Evolutionary conservation across 495 filamentous ascomycete species (phyloP).

Genomic region (Penicillium subrubescens): DNA sequence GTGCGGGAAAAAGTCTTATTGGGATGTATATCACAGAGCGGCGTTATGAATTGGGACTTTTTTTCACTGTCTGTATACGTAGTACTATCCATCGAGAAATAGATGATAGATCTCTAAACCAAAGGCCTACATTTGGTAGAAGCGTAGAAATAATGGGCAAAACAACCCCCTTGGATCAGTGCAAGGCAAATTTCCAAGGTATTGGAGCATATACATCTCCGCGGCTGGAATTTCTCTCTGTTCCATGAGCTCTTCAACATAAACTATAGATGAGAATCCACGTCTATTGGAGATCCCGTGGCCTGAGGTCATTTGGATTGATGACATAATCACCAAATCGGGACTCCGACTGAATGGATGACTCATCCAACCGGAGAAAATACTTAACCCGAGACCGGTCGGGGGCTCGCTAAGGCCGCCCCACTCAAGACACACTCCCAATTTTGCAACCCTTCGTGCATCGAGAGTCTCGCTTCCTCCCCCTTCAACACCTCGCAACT

Average conservation of each 20-base stretch:
- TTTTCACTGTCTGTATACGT: neutral
- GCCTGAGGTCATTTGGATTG: neutral
- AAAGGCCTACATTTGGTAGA: neutral
- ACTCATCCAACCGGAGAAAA: slow-evolving; percentile 7
- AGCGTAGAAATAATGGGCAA: neutral
- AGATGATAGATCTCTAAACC: neutral
- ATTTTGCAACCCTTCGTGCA: slow-evolving; percentile 34
- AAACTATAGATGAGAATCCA: neutral
- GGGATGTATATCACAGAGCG: slow-evolving; percentile 2
- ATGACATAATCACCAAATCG: slow-evolving; percentile 2
- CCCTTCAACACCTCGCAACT: slow-evolving; percentile 30
- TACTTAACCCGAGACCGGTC: slow-evolving; percentile 18
- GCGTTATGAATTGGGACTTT: neutral
- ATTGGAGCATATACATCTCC: neutral
- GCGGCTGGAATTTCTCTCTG: neutral
- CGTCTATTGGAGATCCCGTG: neutral
- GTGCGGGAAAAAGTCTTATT: neutral
- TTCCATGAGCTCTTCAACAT: neutral
- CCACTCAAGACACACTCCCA: slow-evolving; percentile 35
- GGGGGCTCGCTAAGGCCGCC: slow-evolving; percentile 32
- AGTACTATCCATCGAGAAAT: too few species aligned
- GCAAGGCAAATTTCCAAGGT: neutral
- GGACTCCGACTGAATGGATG: neutral
- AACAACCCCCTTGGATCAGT: neutral
- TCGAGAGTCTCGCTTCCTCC: slow-evolving; percentile 30